Evolutionary conservation across 139 green algal species (phyloP).

Genomic region (Eudorina sp.): DNA sequence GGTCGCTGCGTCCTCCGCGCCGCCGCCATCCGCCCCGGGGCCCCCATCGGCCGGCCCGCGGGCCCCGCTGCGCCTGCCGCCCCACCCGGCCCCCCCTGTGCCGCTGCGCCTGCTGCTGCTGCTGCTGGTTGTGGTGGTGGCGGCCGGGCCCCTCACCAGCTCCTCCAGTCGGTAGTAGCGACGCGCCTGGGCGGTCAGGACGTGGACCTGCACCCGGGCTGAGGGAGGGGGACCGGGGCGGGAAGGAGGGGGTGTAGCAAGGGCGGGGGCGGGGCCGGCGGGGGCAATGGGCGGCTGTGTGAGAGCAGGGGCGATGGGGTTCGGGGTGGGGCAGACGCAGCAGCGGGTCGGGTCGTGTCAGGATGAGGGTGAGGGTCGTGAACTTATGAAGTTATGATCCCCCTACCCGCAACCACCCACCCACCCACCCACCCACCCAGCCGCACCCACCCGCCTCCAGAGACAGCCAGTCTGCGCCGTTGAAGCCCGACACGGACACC

Average conservation of each 20-base stretch:
- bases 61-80: too few species aligned
- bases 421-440: background rate
- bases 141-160: background rate
- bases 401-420: background rate
- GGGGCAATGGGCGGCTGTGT: background rate
- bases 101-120: background rate
- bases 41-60: too few species aligned
- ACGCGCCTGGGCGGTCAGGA: constrained; percentile 50
- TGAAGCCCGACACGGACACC: constrained; percentile 4
- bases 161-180: constrained; percentile 56
- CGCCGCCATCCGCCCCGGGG: background rate
- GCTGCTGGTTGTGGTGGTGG: background rate
- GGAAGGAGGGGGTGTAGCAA: background rate
- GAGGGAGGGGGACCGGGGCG: background rate
- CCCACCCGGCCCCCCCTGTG: background rate
- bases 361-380: too few species aligned
- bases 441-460: constrained; percentile 22
- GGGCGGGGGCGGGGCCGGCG: too few species aligned
- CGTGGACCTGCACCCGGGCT: constrained; percentile 50
- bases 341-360: too few species aligned
- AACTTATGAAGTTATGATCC: background rate
- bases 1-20: too few species aligned
- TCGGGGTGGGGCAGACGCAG: background rate
- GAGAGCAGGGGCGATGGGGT: background rate
- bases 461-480: constrained; percentile 38